A percentile compares a stretch with the other conserved stretches of the same genome.
Conservation (phyloP, 805 yeast species). For the Ogataea paradorogensis region DNA sequence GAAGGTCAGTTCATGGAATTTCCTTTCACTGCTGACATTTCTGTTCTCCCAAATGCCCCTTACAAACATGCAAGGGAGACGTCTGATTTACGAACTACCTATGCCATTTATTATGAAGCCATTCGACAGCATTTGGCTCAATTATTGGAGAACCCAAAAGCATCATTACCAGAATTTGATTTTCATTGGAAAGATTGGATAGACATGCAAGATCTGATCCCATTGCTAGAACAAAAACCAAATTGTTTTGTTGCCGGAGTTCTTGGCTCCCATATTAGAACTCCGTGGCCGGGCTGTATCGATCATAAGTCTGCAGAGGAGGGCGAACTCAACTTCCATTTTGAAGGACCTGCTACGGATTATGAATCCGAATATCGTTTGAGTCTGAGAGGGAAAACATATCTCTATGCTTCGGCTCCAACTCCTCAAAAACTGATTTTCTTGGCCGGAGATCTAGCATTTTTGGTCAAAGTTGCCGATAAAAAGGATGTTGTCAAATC, state of each 20-base stretch:
- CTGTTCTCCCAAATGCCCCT: constrained; percentile 39
- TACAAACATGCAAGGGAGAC: constrained; percentile 35
- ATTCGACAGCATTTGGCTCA: constrained; percentile 30
- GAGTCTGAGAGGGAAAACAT: constrained; percentile 40
- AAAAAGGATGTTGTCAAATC: constrained; percentile 31
- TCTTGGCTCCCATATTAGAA: constrained; percentile 37
- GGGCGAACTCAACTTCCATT: constrained; percentile 24
- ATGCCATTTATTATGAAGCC: constrained; percentile 33
- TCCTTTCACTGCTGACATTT: constrained; percentile 31
- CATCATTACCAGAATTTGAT: constrained; percentile 35
- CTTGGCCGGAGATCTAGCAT: constrained; percentile 40
- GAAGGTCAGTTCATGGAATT: constrained; percentile 21
- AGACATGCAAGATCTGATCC: constrained; percentile 43
- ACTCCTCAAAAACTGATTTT: constrained; percentile 43
- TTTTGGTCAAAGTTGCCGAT: constrained; percentile 35
- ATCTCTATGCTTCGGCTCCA: constrained; percentile 41
- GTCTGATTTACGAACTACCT: constrained; percentile 36
- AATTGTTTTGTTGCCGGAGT: constrained; percentile 45
- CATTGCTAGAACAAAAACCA: constrained; percentile 38
- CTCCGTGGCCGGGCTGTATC: constrained; percentile 41
- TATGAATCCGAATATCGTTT: constrained; percentile 38
- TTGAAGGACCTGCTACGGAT: constrained; percentile 27
- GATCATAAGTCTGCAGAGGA: constrained; percentile 25
- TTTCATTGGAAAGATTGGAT: constrained; percentile 60
- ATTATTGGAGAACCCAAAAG: constrained; percentile 24